Percentiles rank a stretch among this genome's conserved stretches.
These are phyloP conservation scores for Lyophyllum shimeji DNA, from an alignment of 768 basidiomycete genomes.

Conservation along the genomic window DNA sequence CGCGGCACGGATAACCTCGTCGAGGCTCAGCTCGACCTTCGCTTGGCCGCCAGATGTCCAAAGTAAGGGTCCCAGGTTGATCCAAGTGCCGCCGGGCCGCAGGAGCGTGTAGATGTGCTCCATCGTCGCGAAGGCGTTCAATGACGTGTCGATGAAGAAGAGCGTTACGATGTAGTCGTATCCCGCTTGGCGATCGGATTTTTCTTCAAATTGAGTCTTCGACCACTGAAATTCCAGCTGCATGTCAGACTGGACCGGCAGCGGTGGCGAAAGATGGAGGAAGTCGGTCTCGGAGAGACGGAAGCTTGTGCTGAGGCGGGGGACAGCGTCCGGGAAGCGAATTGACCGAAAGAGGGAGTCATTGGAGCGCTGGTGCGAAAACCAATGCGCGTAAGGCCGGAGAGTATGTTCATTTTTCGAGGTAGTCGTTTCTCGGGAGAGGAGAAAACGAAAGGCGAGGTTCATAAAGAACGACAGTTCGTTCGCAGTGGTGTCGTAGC, in stretches of 20 bases:
- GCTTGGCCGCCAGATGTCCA: conserved; percentile 59
- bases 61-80: conserved; percentile 69
- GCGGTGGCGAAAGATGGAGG: conserved; percentile 34
- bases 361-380: conserved; percentile 61
- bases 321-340: conserved; percentile 61
- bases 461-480: conserved; percentile 70
- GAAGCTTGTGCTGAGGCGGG: conserved; percentile 43
- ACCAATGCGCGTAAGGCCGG: conserved; percentile 66
- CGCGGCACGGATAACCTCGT: conserved; percentile 57
- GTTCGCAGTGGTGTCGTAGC: conserved; percentile 58
- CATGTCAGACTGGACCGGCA: background rate
- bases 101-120: conserved; percentile 58
- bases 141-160: conserved; percentile 67
- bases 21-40: conserved; percentile 57
- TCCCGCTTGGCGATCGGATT: conserved; percentile 19
- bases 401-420: conserved; percentile 46
- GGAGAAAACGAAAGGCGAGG: conserved; percentile 56
- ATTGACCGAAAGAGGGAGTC: conserved; percentile 51
- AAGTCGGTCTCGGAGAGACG: conserved; percentile 60
- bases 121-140: conserved; percentile 52
- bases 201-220: conserved; percentile 1
- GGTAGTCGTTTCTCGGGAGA: conserved; percentile 45
- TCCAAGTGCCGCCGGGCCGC: conserved; percentile 64
- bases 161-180: conserved; percentile 65
- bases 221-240: conserved; percentile 16